Evolutionary conservation across 768 basidiomycete genomes (phyloP), one percentile per base, ranked within the genome.

Genomic region (Melanogaster broomeanus): DNA sequence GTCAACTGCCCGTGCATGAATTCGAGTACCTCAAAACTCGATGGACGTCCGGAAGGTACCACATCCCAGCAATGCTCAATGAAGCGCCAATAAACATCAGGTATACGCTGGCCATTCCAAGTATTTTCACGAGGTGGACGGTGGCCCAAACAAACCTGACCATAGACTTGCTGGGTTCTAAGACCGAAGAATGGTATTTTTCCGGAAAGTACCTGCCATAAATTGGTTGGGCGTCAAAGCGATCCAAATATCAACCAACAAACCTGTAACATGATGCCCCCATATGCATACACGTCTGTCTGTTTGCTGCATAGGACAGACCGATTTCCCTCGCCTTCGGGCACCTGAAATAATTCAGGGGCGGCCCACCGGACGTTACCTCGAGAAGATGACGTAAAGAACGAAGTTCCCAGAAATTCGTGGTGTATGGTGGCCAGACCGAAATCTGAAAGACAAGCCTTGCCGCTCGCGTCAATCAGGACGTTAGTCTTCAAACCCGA

Each of bases 361-460:
- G 50, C 50, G 4, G 46, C 45, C 50, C 50, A 51, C 37, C 45
- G 45, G 15, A 51, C 45, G 34, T 28, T 47, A 12, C 45, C 45
- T 51, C 37, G 15, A 19, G 22, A 13, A 18, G 42, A 43, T 8
- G 42, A 43, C 11, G 42, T 48, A 24, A 34, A 60, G 21, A 55
- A 66, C 19, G 60, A 61, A 12, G 63, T 49, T 18, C 66, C 61
- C 34, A 68, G 63, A 48, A 71, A 61, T 48, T 75, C 72, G 18
- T 61, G 61, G 12, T 69, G 61, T 43, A 77, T 66, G 22, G 55
- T 73, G n/a, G 74, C 76, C 8, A 77, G 59, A 2, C 76, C 77
- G 51, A 77, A 77, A 49, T 77, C 77, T 49, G 71, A 42, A 4
- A 51, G 9, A 12, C n/a, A 48, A 15, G 50, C 37, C 0, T 12